These are phyloP conservation scores for Tubosaeta brunneosetosa DNA, from an alignment of 768 basidiomycete genomes.

Conservation along the genomic window DNA sequence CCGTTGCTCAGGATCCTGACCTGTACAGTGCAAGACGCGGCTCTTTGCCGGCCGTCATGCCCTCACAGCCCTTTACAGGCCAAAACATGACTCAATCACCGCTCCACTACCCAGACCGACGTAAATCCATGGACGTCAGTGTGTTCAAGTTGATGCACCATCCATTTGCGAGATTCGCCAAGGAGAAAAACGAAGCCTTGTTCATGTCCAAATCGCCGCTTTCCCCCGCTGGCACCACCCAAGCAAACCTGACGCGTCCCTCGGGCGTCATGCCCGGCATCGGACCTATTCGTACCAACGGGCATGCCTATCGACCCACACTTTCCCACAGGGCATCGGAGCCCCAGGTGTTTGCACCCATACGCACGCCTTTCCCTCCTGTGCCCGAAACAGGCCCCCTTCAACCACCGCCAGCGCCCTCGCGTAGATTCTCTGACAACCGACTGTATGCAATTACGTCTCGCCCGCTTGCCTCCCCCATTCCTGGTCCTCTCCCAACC, in stretches of 20 bases:
- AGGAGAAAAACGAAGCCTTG: conserved; percentile 33
- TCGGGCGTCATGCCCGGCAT: conserved; percentile 23
- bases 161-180: conserved; percentile 30
- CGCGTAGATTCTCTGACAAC: conserved; percentile 40
- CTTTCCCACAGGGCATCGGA: conserved; percentile 31
- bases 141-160: conserved; percentile 51
- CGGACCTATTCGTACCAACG: conserved; percentile 44
- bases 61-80: conserved; percentile 21
- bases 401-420: conserved; percentile 3
- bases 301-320: conserved; percentile 36
- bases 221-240: conserved; percentile 27
- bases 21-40: conserved; percentile 43
- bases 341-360: conserved; percentile 33
- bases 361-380: conserved; percentile 35
- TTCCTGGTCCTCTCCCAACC: conserved; percentile 53
- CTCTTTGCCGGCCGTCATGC: conserved; percentile 46
- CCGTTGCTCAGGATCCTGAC: conserved; percentile 27
- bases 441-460: conserved; percentile 45
- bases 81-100: conserved; percentile 34
- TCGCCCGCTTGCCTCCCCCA: conserved; percentile 44
- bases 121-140: conserved; percentile 38
- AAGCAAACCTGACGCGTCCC: conserved; percentile 35
- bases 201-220: conserved; percentile 32
- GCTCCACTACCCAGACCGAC: conserved; percentile 34
- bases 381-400: conserved; percentile 23